Evolutionary conservation across 768 basidiomycete genomes (phyloP), one percentile per base, ranked within the genome.

Genomic region (Leccinellum rugosiceps): DNA sequence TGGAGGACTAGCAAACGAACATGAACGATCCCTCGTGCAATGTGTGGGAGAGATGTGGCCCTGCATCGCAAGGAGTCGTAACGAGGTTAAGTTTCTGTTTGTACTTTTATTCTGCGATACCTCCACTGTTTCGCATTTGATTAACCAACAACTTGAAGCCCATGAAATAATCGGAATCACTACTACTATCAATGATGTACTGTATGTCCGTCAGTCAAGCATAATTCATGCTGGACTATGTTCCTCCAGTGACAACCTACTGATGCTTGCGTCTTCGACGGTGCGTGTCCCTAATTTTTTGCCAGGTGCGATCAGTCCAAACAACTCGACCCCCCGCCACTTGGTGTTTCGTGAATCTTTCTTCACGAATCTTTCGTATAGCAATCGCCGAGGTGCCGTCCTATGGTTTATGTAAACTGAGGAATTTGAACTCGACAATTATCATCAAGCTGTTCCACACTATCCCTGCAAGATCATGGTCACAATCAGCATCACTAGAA

Each of bases 1-100:
- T 71, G 69, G 69, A 63, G 69, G 52, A 35, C 8, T 13, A 34
- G 8, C 10, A 70, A 65, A 58, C 60, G 65, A 60, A 50, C 60
- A 11, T 72, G 51, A 70, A 65, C 15, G 62, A 38, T 61, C 13
- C 21, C 4, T 11, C 19, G 4, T 19, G 11, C 13, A 15, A 14
- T 51, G 32, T 34, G n/a, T 50, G 34, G 45, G 47, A 46, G 52
- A 32, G 43, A 32, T 38, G 8, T 28, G 8, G n/a, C 41, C 50
- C 30, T 38, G 25, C n/a, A 30, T 32, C 34, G 17, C 23, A 51
- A 59, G 62, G 50, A 51, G 50, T 53, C 48, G 23, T 50, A 23
- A 53, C 41, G 41, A 43, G 19, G 41, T 43, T 45, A 52, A 52
- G 41, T 58, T 43, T 56, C 30, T 57, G 55, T 59, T 56, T 58